These are phyloP conservation scores for Sporothrix brunneoviolacea DNA, from an alignment of 2,329 filamentous ascomycete species.

Conservation along the genomic window DNA sequence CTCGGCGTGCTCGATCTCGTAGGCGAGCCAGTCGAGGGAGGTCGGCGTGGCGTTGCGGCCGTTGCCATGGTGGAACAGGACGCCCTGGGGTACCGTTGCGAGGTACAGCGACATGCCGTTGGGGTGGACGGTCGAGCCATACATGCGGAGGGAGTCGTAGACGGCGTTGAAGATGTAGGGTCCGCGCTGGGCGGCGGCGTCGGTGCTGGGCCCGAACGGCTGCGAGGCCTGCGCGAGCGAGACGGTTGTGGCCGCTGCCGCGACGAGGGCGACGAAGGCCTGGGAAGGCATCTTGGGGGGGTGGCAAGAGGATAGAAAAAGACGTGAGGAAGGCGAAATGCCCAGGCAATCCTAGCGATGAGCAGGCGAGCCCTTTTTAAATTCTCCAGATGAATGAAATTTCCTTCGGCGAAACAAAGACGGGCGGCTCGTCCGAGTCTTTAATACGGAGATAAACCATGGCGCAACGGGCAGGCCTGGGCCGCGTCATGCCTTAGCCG, in stretches of 20 bases:
- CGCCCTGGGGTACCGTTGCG: slow-evolving; percentile 56
- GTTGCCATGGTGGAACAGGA: slow-evolving; percentile 62
- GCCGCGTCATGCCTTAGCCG: slow-evolving; percentile 6
- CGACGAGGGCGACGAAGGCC: not conserved
- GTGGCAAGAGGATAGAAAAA: not conserved
- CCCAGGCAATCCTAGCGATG: no score
- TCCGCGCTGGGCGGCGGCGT: slow-evolving; percentile 14
- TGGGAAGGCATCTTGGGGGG: not conserved
- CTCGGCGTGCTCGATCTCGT: slow-evolving; percentile 68
- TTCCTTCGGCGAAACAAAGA: no score
- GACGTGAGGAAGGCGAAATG: not conserved
- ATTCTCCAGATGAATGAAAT: no score
- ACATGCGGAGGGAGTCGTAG: slow-evolving; percentile 46
- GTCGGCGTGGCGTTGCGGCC: slow-evolving; percentile 37
- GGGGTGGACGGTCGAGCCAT: slow-evolving; percentile 64
- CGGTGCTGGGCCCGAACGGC: slow-evolving; percentile 4
- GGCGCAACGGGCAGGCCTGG: not conserved
- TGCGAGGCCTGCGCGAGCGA: not conserved
- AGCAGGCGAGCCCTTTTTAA: no score
- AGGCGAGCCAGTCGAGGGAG: slow-evolving; percentile 62
- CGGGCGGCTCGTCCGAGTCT: no score
- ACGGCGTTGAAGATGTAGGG: slow-evolving; percentile 53
- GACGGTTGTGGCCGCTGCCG: not conserved
- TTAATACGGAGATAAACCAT: no score
- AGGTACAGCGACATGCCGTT: slow-evolving; percentile 70